A percentile compares a stretch with the other conserved stretches of the same genome.
These are phyloP conservation scores for Pulicaria dysenterica DNA, from an alignment of 129 eudicot species.

Conservation along the genomic window DNA sequence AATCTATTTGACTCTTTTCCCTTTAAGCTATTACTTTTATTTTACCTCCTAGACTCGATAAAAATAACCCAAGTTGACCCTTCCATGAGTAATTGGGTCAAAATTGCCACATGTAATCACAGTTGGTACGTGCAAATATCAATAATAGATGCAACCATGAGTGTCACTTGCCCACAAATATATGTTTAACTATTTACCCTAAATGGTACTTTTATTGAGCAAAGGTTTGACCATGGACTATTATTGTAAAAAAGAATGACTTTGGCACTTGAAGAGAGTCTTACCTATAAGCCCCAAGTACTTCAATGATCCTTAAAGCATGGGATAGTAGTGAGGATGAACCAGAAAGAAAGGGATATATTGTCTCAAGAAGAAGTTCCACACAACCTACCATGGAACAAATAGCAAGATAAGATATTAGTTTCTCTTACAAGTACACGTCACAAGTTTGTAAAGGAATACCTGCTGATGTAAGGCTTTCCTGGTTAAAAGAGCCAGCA, in stretches of 20 bases:
- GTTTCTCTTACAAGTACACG: neutral
- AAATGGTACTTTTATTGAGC: constrained; percentile 1
- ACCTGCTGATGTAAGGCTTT: constrained; percentile 97
- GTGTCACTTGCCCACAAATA: constrained; percentile 9
- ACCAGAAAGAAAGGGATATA: constrained; percentile 78
- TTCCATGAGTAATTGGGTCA: neutral
- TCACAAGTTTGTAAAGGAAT: constrained; percentile 26
- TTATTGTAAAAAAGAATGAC: constrained; percentile 13
- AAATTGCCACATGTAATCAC: neutral
- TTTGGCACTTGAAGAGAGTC: constrained; percentile 7
- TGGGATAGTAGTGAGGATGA: constrained; percentile 74
- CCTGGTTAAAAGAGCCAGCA: constrained; percentile 88
- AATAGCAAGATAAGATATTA: constrained; percentile 20
- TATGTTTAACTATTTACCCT: constrained; percentile 5
- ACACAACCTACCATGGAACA: constrained; percentile 66
- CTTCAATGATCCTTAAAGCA: constrained; percentile 81
- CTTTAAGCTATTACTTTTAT: neutral
- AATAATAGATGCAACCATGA: neutral
- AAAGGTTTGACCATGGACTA: neutral
- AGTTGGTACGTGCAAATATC: neutral
- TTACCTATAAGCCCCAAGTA: constrained; percentile 95
- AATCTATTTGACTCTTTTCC: neutral
- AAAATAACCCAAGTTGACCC: neutral
- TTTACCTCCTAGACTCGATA: neutral
- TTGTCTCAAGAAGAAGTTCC: constrained; percentile 88